Base-by-base conservation (phyloP, 2,329 filamentous ascomycete genomes). In the Amesomyces nigricolor region DNA sequence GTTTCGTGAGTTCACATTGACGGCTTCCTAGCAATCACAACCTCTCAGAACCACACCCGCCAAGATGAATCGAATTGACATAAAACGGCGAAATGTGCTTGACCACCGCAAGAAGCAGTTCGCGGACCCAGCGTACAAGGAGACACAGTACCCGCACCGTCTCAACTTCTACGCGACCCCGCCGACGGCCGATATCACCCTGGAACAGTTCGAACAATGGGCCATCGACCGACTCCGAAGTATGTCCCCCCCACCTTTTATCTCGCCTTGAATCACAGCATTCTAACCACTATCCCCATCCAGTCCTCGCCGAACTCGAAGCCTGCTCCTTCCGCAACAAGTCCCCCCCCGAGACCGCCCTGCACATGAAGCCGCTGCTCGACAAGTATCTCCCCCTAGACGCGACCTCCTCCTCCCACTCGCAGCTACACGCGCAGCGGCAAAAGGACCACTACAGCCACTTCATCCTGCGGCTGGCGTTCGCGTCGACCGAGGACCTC, bases 191-290 rank as follows among this genome's bases (percentile, higher is more conserved):
- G 94, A 99, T 68, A 94, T 99, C 64, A 95, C 90, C 0, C 83
- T 99, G 42, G 94, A 99, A 68, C 86, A 99, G 69, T 99, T 99
- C 66, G 94, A 99, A 70, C 91, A 96, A 80, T 99, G 94, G 94
- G 94, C 91, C 10, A 97, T 99, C 66, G 89, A 95, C 66, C 80
- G 94, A 55, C 72, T 99, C 62, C 86, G 90, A 73, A 8, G 37
- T 55, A 19, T 19, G 45, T 50, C 16, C 13, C 35, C 11, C 9
- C 3, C 17, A 1, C 32, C 11, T 13, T 35, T 5, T 10, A 13
- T 35, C 8, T n/a, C 16, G n/a, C 4, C 16, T 22, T 17, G 30
- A 32, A 29, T 5, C 8, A 3, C 8, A 40, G 14, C 29, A 5
- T 51, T 14, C 37, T 50, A 37, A 37, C 5, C 9, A 10, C 14